These are phyloP conservation scores for Toxicodendron radicans DNA, from an alignment of 345 rosid species.

Conservation along the genomic window DNA sequence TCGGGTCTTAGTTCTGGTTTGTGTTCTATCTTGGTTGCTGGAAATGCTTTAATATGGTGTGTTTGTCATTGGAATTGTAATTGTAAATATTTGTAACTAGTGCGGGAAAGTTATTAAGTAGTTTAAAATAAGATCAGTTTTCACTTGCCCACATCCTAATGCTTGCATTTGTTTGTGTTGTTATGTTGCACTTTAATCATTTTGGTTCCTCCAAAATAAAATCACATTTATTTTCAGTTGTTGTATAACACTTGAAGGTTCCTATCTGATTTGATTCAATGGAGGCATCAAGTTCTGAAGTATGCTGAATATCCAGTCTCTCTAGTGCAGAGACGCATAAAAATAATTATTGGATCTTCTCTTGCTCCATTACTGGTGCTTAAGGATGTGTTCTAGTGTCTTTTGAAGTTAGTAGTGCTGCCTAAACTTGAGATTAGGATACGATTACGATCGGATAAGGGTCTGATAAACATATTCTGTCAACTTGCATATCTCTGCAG, in stretches of 20 bases:
- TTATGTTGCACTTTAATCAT: not conserved
- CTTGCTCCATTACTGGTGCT: not conserved
- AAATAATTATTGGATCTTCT: not conserved
- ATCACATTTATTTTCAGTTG: not conserved
- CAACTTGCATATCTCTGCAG: conserved; percentile 24
- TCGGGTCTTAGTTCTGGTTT: not conserved
- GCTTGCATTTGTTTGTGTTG: not conserved
- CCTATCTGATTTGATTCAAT: not conserved
- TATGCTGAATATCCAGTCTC: not conserved
- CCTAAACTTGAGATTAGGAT: not conserved
- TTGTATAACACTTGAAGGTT: not conserved
- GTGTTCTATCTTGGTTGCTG: not conserved
- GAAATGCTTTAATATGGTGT: not conserved
- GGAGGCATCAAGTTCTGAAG: not conserved
- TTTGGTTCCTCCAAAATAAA: not conserved
- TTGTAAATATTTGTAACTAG: not conserved
- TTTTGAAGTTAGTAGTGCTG: not conserved
- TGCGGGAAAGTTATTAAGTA: not conserved
- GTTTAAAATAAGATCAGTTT: not conserved
- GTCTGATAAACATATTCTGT: not conserved
- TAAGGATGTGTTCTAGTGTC: not conserved
- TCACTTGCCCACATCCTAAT: not conserved
- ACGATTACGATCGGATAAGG: not conserved
- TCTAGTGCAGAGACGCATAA: not conserved
- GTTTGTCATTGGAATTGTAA: not conserved